A percentile compares a stretch with the other conserved stretches of the same genome.
phyloP scores from a whole-genome alignment of 192 early-diverging fungal genomes.

The Coemansia reversa region DNA sequence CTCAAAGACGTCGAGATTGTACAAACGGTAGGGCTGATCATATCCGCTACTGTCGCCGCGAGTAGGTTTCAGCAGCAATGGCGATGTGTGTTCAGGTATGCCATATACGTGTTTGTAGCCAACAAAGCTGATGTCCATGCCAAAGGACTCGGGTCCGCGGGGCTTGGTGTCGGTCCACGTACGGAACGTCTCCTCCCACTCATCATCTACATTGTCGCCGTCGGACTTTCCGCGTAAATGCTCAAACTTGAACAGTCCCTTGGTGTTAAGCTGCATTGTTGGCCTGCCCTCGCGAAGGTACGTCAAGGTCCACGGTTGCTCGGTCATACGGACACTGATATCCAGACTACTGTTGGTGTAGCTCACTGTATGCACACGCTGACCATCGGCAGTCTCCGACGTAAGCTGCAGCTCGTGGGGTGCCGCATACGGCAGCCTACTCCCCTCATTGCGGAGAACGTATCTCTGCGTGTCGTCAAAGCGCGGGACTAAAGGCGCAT shows the following conservation, averaged over 20 bases:
- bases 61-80: conserved; percentile 87
- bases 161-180: conserved; percentile 91
- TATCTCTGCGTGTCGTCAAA: conserved; percentile 64
- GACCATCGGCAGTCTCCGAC: conserved; percentile 13
- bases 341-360: conserved; percentile 15
- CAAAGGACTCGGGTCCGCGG: conserved; percentile 89
- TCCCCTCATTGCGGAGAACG: conserved; percentile 55
- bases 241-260: conserved; percentile 84
- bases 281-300: conserved; percentile 33
- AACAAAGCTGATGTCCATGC: conserved; percentile 87
- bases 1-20: conserved; percentile 98
- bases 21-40: conserved; percentile 90
- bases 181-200: conserved; percentile 91
- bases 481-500: conserved; percentile 64
- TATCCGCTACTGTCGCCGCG: conserved; percentile 72
- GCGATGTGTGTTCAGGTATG: conserved; percentile 90
- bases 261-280: conserved; percentile 76
- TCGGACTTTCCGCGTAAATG: conserved; percentile 54
- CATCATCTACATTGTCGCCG: conserved; percentile 52
- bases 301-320: conserved; percentile 46
- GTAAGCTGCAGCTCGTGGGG: conserved; percentile 22
- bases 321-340: conserved; percentile 40
- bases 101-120: conserved; percentile 90
- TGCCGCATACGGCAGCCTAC: conserved; percentile 23
- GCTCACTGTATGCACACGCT: conserved; percentile 24